phyloP scores from a whole-genome alignment of 1,284 basidiomycete species.

The Puccinia novopanici region DNA sequence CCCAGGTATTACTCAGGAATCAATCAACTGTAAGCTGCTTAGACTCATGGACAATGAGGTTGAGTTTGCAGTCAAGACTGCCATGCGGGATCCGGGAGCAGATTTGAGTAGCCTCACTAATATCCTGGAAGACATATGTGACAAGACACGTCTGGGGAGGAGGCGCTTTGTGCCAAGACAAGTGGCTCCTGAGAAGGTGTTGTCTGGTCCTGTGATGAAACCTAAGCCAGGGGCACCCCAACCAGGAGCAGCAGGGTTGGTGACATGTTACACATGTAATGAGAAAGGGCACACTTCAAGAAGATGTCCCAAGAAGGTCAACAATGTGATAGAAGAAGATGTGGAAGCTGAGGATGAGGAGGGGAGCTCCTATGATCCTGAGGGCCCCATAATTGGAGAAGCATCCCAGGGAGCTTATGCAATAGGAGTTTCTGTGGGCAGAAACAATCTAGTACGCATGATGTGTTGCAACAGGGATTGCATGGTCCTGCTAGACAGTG shows the following conservation, averaged over 20 bases:
- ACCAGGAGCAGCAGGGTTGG: too few species aligned
- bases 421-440: not conserved
- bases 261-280: not conserved
- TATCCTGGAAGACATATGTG: not conserved
- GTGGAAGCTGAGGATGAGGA: not conserved
- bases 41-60: not conserved
- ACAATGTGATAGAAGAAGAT: not conserved
- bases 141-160: not conserved
- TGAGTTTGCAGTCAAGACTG: not conserved
- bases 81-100: not conserved
- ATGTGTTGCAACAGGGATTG: not conserved
- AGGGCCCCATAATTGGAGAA: not conserved
- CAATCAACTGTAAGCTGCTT: not conserved
- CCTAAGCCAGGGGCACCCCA: too few species aligned
- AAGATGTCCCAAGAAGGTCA: not conserved
- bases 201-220: too few species aligned
- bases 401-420: not conserved
- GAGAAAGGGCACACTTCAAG: not conserved
- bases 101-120: not conserved
- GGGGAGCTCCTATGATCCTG: not conserved
- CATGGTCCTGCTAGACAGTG: too few species aligned
- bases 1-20: not conserved
- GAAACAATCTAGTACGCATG: not conserved
- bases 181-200: too few species aligned
- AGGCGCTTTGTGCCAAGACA: too few species aligned